Base-by-base conservation (phyloP, 2,329 filamentous ascomycete genomes). In the Reticulascus tulasneorum region DNA sequence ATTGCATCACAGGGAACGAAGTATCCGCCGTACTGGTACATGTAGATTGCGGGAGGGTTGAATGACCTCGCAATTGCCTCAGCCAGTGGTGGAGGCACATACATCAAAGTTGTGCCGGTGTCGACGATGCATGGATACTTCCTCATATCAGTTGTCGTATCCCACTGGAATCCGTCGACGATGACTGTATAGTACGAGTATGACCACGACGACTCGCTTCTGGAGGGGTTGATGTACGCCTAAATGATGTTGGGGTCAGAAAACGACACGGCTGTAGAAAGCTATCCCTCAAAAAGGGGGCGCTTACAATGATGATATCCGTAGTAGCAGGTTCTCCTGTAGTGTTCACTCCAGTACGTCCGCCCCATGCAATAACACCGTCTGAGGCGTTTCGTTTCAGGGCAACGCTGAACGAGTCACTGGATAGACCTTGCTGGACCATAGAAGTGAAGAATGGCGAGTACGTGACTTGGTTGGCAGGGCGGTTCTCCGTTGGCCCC, bases 151-250 rank as follows among this genome's bases (percentile, higher is more conserved):
- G 55, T 63, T 5, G 57, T 64, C 25, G 59, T 54, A 17, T 61
- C 70, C 49, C 61, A 73, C 41, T 54, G 52, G 40, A 73, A 57
- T 4, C 69, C 71, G 37, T 72, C 68, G 1, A 67, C 66, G 30
- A 74, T 55, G 37, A 75, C 64, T 13, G 72, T 74, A 47, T 76
- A 76, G 50, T 71, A 75, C 3, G 71, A 73, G 40, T 69, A 67
- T 39, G 63, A 52, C 53, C 56, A 70, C 2, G 64, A 54, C 6
- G 67, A 64, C 36, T 57, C 56, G 3, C 56, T 48, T 15, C 58
- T 49, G 6, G 52, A 50, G n/a, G 53, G 34, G 19, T 53, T 59
- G 22, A 75, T 54, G 31, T 68, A 66, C 26, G 67, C 64, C 71
- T 75, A 31, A 34, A 37, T 23, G 38, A 27, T 6, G 21, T 21